These are phyloP conservation scores for Pseudogymnoascus sp. DNA, from an alignment of 2,329 filamentous ascomycete genomes.

Conservation along the genomic window DNA sequence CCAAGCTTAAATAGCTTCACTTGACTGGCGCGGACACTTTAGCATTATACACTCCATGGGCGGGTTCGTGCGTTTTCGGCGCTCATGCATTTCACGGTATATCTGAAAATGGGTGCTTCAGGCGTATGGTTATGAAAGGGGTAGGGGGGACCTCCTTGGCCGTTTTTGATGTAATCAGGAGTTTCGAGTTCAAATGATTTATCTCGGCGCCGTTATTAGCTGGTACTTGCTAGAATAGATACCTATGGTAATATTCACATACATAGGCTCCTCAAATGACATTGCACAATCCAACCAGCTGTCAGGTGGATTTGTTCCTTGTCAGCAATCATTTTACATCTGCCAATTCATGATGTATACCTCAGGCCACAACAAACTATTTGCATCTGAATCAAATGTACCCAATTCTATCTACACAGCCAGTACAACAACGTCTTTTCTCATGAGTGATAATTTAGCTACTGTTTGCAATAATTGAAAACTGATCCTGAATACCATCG, in stretches of 20 bases:
- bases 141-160: background rate
- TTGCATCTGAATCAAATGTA: background rate
- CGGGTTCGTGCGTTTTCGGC: constrained; percentile 5
- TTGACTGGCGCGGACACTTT: background rate
- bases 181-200: constrained; percentile 6
- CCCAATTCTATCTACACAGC: background rate
- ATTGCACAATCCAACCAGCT: background rate
- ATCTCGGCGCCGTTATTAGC: background rate
- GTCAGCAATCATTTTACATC: background rate
- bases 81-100: constrained; percentile 5
- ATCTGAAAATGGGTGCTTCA: constrained; percentile 4
- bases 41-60: background rate
- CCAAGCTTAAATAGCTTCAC: background rate
- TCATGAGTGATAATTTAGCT: background rate
- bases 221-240: background rate
- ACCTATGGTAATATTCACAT: background rate
- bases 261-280: background rate
- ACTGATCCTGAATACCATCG: background rate
- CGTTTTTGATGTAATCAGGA: background rate
- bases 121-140: constrained; percentile 5
- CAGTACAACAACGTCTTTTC: background rate
- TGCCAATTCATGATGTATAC: background rate
- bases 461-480: background rate
- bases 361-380: constrained; percentile 1
- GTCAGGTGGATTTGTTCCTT: background rate